phyloP scores from a whole-genome alignment of 1,284 basidiomycete genomes.

The Cutaneotrichosporon curvatum region DNA sequence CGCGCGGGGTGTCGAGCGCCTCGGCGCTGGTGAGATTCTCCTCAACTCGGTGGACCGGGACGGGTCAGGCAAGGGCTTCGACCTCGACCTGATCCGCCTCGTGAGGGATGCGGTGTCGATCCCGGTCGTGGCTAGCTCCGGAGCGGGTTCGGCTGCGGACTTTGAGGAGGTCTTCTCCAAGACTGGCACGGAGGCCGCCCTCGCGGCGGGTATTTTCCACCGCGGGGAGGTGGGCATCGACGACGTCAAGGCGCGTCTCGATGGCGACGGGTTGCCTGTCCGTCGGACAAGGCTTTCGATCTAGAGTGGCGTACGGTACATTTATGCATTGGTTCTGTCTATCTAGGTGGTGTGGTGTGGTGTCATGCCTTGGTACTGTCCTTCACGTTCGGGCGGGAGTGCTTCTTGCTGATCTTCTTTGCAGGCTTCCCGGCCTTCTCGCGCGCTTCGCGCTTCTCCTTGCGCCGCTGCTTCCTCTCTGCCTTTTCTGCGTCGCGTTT shows the following conservation, averaged over 20 bases:
- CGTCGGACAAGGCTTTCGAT: conserved; percentile 20
- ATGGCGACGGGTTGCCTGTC: conserved; percentile 49
- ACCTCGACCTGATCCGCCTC: conserved; percentile 71
- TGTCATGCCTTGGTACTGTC: too few species aligned
- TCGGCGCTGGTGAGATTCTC: conserved; percentile 93
- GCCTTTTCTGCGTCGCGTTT: too few species aligned
- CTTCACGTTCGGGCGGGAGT: too few species aligned
- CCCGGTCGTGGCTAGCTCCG: conserved; percentile 90
- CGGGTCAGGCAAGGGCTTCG: conserved; percentile 88
- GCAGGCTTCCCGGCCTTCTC: neutral
- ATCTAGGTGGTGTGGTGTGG: too few species aligned
- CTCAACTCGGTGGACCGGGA: conserved; percentile 97
- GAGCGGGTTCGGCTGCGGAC: conserved; percentile 74
- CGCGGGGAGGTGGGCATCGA: conserved; percentile 67
- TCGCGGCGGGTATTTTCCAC: conserved; percentile 98
- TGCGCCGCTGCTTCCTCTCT: neutral
- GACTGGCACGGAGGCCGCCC: conserved; percentile 79
- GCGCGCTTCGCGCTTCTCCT: neutral
- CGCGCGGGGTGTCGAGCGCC: conserved; percentile 73
- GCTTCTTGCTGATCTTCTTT: neutral
- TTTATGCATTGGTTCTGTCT: too few species aligned
- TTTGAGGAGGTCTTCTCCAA: conserved; percentile 78
- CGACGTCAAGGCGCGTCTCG: conserved; percentile 61
- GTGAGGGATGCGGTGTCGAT: conserved; percentile 73
- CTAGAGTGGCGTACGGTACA: conserved; percentile 1